Evolutionary conservation across 2,329 filamentous ascomycete species (phyloP).

Genomic region (Cryphonectria naterciae): DNA sequence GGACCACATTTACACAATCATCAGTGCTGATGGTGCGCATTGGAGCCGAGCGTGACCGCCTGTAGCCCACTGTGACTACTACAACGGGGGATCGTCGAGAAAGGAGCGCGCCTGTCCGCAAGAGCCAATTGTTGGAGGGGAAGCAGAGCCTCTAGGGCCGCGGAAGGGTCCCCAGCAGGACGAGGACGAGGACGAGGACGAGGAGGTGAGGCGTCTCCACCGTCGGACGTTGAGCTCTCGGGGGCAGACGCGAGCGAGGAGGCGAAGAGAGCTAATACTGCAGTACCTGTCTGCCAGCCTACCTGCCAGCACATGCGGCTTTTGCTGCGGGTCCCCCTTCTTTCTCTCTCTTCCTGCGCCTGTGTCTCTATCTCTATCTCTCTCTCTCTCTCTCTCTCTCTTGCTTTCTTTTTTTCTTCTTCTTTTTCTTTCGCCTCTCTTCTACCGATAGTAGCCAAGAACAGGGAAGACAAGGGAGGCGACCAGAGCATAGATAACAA

Average conservation of each 20-base stretch:
- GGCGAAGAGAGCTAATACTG: conserved; percentile 2
- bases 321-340: background rate
- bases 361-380: background rate
- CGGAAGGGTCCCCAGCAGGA: conserved; percentile 5
- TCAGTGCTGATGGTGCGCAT: conserved; percentile 25
- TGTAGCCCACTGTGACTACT: conserved; percentile 17
- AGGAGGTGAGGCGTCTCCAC: conserved; percentile 11
- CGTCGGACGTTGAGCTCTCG: conserved; percentile 2
- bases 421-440: background rate
- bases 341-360: background rate
- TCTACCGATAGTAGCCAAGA: background rate
- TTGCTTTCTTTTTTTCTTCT: no score
- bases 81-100: conserved; percentile 9
- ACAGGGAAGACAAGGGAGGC: background rate
- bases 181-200: conserved; percentile 1
- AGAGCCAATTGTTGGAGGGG: conserved; percentile 9
- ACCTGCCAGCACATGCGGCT: conserved; percentile 2
- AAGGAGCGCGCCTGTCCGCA: background rate
- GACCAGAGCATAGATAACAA: background rate
- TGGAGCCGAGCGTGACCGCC: conserved; percentile 27
- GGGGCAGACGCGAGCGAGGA: background rate
- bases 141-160: conserved; percentile 10
- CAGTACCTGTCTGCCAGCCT: background rate
- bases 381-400: background rate
- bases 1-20: conserved; percentile 24